Percentiles rank a stretch among this genome's conserved stretches.
Evolutionary conservation across 2,329 filamentous ascomycete genomes (phyloP).

Genomic region (Eurotiales sp.): DNA sequence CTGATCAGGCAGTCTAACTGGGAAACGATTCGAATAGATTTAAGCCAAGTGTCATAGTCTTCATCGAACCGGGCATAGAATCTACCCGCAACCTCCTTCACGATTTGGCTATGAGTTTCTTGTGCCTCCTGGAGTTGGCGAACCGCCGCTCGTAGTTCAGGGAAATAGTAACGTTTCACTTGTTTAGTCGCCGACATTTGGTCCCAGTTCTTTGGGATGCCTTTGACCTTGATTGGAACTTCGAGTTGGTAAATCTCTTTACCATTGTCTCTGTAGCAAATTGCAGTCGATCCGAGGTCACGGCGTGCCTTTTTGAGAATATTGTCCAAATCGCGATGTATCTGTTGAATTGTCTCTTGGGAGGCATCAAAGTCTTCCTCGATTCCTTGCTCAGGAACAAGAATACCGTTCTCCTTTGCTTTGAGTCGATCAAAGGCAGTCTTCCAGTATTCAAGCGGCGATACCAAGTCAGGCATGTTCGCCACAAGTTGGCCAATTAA

Average conservation of each 20-base stretch:
- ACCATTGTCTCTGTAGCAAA: slow-evolving; percentile 79
- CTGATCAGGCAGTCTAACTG: slow-evolving; percentile 95
- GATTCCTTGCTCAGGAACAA: slow-evolving; percentile 81
- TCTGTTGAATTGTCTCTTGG: slow-evolving; percentile 68
- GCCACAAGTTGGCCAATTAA: slow-evolving; percentile 79
- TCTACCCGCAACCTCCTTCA: slow-evolving; percentile 76
- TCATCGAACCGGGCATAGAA: slow-evolving; percentile 87
- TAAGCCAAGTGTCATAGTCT: slow-evolving; percentile 80
- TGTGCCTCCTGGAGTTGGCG: slow-evolving; percentile 88
- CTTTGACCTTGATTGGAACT: slow-evolving; percentile 77
- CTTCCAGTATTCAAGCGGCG: slow-evolving; percentile 78
- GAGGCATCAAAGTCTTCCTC: slow-evolving; percentile 91
- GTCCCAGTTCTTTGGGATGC: slow-evolving; percentile 78
- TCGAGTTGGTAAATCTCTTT: slow-evolving; percentile 98
- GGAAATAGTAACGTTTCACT: slow-evolving; percentile 91
- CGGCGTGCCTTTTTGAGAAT: slow-evolving; percentile 69
- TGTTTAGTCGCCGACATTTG: slow-evolving; percentile 93
- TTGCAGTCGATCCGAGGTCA: slow-evolving; percentile 67
- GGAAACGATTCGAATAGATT: slow-evolving; percentile 82
- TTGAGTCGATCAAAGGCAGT: slow-evolving; percentile 81
- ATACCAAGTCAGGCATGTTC: slow-evolving; percentile 78
- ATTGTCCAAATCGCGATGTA: slow-evolving; percentile 68
- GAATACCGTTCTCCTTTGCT: slow-evolving; percentile 72
- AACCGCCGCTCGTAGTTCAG: slow-evolving; percentile 75
- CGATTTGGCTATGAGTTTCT: slow-evolving; percentile 86